A percentile compares a stretch with the other conserved stretches of the same genome.
Conservation (phyloP, 176 grass and related monocot species). For the Pontederia paniculata region DNA sequence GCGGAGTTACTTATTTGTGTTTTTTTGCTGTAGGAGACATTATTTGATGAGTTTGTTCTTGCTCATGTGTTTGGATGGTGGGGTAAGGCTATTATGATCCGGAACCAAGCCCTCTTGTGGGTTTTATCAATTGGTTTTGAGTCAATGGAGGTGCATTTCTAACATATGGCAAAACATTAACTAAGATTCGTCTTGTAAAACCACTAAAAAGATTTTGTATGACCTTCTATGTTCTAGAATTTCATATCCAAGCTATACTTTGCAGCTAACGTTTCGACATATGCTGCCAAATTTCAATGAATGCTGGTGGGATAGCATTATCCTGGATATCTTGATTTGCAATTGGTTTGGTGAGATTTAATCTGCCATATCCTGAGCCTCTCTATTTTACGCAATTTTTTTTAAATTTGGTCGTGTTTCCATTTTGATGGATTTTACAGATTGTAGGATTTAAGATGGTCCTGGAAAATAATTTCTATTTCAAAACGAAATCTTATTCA, state of each 20-base stretch:
- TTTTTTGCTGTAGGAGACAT: conserved; percentile 84
- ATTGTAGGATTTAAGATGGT: too few relatives aligned
- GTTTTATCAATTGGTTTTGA: conserved; percentile 96
- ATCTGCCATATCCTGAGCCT: conserved; percentile 10
- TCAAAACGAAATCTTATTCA: too few relatives aligned
- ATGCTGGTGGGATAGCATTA: conserved; percentile 99
- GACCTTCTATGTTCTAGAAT: background rate
- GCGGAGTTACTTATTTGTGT: conserved; percentile 57
- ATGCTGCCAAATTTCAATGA: conserved; percentile 99
- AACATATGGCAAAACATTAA: background rate
- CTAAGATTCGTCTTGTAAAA: background rate
- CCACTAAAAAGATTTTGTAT: too few relatives aligned
- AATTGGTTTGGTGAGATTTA: conserved; percentile 95
- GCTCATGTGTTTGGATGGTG: conserved; percentile 99
- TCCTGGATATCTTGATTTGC: conserved; percentile 93
- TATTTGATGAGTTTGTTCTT: conserved; percentile 99
- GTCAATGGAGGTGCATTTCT: conserved; percentile 72
- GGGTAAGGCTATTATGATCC: conserved; percentile 99
- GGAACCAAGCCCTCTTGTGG: conserved; percentile 97
- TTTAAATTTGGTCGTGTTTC: too few relatives aligned
- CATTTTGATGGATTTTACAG: too few relatives aligned
- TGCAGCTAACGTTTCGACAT: conserved; percentile 97
- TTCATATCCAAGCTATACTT: background rate
- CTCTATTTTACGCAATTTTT: background rate
- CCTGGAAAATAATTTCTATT: too few relatives aligned